Evolutionary conservation across 2,329 filamentous ascomycete species (phyloP).

Genomic region (Graphiopsis chlorocephala): DNA sequence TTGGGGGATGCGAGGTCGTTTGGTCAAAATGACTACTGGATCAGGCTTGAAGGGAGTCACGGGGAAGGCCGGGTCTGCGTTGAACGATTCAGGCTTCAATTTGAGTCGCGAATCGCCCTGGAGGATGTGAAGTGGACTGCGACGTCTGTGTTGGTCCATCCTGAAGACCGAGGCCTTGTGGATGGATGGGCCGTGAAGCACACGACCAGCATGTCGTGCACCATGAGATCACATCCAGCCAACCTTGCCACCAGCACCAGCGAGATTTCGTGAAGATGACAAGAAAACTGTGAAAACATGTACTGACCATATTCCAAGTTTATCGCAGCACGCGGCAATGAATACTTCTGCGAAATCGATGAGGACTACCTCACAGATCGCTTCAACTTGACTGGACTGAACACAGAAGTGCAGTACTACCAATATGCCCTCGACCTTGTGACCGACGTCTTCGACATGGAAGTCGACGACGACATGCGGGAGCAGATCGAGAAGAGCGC

Average conservation of each 20-base stretch:
- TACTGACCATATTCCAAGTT: slow-evolving; percentile 59
- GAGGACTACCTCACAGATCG: slow-evolving; percentile 97
- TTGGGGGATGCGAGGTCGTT: slow-evolving; percentile 11
- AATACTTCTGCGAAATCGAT: slow-evolving; percentile 99
- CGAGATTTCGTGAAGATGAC: not conserved
- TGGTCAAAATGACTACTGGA: not conserved
- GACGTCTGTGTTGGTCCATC: not conserved
- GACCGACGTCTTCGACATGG: slow-evolving; percentile 96
- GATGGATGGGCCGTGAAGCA: not conserved
- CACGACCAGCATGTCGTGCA: too few species aligned
- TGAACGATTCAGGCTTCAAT: not conserved
- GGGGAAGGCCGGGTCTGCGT: not conserved
- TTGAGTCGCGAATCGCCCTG: not conserved
- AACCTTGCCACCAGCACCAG: not conserved
- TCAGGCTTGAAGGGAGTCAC: not conserved
- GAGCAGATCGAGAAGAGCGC: slow-evolving; percentile 98
- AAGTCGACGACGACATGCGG: slow-evolving; percentile 97
- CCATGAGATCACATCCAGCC: not conserved
- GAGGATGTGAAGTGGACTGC: not conserved
- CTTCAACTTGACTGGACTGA: slow-evolving; percentile 95
- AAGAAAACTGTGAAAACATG: not conserved
- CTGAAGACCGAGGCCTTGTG: too few species aligned
- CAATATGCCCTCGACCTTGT: slow-evolving; percentile 97
- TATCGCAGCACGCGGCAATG: slow-evolving; percentile 94
- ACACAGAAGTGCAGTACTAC: slow-evolving; percentile 97